phyloP scores from a whole-genome alignment of 106 monocot genomes.

The Apostasia ramifera region DNA sequence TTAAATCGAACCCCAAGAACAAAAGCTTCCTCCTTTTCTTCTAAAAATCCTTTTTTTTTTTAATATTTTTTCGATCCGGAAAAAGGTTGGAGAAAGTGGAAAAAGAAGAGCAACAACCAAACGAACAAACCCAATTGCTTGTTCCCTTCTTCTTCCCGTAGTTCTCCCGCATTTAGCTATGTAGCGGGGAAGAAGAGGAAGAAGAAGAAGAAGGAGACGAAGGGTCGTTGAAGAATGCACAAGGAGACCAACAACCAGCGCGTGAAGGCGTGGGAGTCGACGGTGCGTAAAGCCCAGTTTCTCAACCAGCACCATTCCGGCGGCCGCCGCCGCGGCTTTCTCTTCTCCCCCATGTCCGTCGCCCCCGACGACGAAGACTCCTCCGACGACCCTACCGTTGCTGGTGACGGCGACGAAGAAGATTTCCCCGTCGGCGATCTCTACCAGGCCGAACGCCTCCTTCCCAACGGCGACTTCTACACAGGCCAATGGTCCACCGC shows the following conservation, averaged over 20 bases:
- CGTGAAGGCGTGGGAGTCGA: constrained; percentile 26
- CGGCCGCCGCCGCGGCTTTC: constrained; percentile 37
- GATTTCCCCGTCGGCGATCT: background rate
- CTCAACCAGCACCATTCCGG: constrained; percentile 14
- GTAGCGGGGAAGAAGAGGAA: background rate
- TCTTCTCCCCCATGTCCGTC: constrained; percentile 49
- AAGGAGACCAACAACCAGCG: constrained; percentile 5
- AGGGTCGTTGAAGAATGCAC: background rate
- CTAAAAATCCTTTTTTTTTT: no score
- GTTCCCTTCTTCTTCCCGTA: background rate
- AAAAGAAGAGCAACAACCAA: background rate
- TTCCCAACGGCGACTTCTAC: constrained; percentile 91
- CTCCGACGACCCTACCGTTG: constrained; percentile 6
- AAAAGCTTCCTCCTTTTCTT: no score
- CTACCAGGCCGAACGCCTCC: constrained; percentile 44
- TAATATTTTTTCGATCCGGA: no score
- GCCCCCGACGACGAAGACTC: constrained; percentile 10
- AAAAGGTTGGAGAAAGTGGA: no score
- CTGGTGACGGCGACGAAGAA: constrained; percentile 8
- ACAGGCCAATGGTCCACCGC: constrained; percentile 58
- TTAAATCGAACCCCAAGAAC: background rate
- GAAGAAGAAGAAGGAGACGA: background rate
- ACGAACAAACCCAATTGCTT: background rate
- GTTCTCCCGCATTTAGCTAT: background rate
- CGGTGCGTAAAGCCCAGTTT: constrained; percentile 25